Evolutionary conservation across 2,329 filamentous ascomycete genomes (phyloP).

Genomic region (Apiospora saccharicola): DNA sequence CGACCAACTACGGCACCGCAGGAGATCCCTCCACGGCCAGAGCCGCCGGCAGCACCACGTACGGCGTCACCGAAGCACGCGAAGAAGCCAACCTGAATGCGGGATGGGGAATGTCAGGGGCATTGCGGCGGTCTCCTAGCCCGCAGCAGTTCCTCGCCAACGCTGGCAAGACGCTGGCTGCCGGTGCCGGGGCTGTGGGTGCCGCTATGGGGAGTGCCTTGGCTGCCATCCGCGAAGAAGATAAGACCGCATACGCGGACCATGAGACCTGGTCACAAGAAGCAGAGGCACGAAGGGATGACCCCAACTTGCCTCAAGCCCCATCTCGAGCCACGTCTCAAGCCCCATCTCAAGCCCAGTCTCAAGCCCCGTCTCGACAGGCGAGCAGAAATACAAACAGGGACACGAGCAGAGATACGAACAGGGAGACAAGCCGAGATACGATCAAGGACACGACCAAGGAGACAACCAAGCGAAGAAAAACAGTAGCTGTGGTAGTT

Average conservation of each 20-base stretch:
- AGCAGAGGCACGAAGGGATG: slow-evolving; percentile 71
- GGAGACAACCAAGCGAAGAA: slow-evolving; percentile 59
- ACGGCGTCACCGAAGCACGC: slow-evolving; percentile 48
- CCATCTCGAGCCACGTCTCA: slow-evolving; percentile 33
- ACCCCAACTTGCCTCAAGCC: slow-evolving; percentile 40
- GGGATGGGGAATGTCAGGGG: slow-evolving; percentile 80
- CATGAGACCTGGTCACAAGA: slow-evolving; percentile 94
- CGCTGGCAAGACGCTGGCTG: slow-evolving; percentile 81
- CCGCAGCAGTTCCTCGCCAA: slow-evolving; percentile 88
- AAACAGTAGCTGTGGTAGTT: slow-evolving; percentile 87
- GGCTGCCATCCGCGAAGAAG: slow-evolving; percentile 84
- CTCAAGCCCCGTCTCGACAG: slow-evolving; percentile 1
- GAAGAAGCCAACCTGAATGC: slow-evolving; percentile 60
- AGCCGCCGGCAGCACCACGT: slow-evolving; percentile 49
- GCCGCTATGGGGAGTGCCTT: slow-evolving; percentile 84
- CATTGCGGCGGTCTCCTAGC: slow-evolving; percentile 81
- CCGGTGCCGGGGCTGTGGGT: slow-evolving; percentile 83
- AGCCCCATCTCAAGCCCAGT: background rate
- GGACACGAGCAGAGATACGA: too few relatives aligned
- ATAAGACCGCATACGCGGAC: slow-evolving; percentile 80
- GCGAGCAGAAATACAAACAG: slow-evolving; percentile 36
- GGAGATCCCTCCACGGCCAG: slow-evolving; percentile 47
- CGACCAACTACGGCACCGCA: slow-evolving; percentile 44
- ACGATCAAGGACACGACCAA: background rate
- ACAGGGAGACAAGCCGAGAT: too few relatives aligned